Evolutionary conservation across 306 rosid genomes (phyloP).

Genomic region (Potentilla sterilis): DNA sequence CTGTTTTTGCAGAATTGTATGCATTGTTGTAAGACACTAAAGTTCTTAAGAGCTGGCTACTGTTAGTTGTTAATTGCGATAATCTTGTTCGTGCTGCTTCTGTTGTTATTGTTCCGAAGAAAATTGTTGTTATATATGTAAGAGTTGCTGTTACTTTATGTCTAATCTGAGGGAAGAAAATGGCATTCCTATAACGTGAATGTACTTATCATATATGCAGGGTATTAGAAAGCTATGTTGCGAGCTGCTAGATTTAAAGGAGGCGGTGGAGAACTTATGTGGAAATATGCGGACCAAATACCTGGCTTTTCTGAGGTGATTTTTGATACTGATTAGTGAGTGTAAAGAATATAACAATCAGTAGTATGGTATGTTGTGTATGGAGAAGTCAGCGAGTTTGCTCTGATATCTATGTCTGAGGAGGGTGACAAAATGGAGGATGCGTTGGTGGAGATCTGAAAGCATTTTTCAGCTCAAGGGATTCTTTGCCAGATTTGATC

Average conservation of each 20-base stretch:
- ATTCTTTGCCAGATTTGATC: constrained; percentile 85
- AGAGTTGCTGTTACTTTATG: not conserved
- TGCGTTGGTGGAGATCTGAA: constrained; percentile 74
- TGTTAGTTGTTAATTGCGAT: not conserved
- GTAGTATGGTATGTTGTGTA: not conserved
- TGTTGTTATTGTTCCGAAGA: not conserved
- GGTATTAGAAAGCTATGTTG: constrained; percentile 95
- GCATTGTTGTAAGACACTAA: not conserved
- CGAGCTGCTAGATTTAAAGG: constrained; percentile 90
- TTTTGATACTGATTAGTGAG: not conserved
- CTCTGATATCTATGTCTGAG: constrained; percentile 49
- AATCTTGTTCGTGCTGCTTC: not conserved
- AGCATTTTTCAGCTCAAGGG: constrained; percentile 80
- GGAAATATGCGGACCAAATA: constrained; percentile 87
- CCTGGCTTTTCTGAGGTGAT: constrained; percentile 89
- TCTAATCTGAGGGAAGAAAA: not conserved
- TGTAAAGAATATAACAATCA: not conserved
- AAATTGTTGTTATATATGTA: too few species aligned
- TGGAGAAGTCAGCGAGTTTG: not conserved
- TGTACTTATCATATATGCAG: constrained; percentile 38
- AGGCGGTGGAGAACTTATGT: constrained; percentile 90
- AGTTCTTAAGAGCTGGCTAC: not conserved
- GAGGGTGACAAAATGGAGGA: constrained; percentile 90
- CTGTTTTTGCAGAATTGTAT: not conserved
- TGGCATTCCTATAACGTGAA: not conserved